Percentiles rank a stretch among this genome's conserved stretches.
These are phyloP conservation scores for Toxoplasma gondii DNA, from an alignment of 169 alveolate species.

Conservation along the genomic window DNA sequence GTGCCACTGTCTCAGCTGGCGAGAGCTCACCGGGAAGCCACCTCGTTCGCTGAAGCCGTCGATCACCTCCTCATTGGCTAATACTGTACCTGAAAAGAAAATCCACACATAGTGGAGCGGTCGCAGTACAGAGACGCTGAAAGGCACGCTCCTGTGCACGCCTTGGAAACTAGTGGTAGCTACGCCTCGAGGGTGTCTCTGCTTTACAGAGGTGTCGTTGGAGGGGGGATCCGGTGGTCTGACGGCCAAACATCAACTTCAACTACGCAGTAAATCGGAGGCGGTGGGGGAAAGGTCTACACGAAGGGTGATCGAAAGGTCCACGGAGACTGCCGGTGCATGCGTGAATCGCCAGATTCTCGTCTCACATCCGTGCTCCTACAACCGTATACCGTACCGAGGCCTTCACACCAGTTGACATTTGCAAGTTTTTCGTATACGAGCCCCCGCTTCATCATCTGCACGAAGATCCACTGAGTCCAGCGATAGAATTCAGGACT, in stretches of 20 bases:
- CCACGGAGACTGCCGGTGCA: no score
- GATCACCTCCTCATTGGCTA: slow-evolving; percentile 91
- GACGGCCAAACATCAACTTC: no score
- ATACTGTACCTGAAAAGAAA: slow-evolving; percentile 80
- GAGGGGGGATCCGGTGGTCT: no score
- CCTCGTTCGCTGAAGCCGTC: slow-evolving; percentile 89
- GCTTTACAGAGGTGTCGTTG: no score
- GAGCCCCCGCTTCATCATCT: slow-evolving; percentile 79
- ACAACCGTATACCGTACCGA: slow-evolving; percentile 54
- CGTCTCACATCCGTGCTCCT: no score
- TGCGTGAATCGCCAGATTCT: no score
- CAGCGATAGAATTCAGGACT: slow-evolving; percentile 85
- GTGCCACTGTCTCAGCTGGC: slow-evolving; percentile 86
- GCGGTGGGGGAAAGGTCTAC: no score
- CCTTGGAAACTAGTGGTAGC: no score
- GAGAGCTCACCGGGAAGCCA: slow-evolving; percentile 84
- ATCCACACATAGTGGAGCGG: background rate
- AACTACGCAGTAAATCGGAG: no score
- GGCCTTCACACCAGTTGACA: slow-evolving; percentile 90
- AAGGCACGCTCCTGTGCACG: slow-evolving; percentile 5
- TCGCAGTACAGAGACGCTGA: slow-evolving; percentile 45
- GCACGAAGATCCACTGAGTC: slow-evolving; percentile 91
- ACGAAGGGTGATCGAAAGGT: no score
- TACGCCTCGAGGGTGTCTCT: no score
- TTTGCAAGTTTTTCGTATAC: slow-evolving; percentile 83